Conservation (phyloP, 106 monocot genomes). For the Acorus calamus region DNA sequence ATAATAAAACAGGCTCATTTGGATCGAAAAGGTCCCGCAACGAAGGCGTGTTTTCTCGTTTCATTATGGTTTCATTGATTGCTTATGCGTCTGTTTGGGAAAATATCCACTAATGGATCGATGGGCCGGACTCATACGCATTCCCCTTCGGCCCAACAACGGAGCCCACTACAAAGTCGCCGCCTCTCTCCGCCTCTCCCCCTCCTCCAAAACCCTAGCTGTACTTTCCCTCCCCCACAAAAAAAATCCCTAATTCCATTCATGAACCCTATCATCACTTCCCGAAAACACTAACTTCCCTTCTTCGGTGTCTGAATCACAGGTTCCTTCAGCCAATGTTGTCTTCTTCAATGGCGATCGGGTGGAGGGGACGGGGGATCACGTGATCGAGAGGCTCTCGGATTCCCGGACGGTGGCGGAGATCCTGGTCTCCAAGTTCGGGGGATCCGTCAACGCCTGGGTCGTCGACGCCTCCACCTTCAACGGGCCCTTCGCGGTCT, state of each 20-base stretch:
- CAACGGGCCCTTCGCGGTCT: conserved; percentile 67
- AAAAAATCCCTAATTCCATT: not conserved
- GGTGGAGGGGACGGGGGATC: conserved; percentile 49
- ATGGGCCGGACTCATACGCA: conserved; percentile 52
- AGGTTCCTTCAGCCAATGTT: conserved; percentile 61
- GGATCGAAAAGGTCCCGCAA: conserved; percentile 50
- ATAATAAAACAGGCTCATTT: too few relatives aligned
- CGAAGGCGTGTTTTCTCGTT: conserved; percentile 33
- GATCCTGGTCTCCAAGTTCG: conserved; percentile 56
- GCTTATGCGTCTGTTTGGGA: too few relatives aligned
- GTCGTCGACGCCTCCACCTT: conserved; percentile 68
- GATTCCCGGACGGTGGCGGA: conserved; percentile 39
- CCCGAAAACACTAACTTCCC: not conserved
- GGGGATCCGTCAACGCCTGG: conserved; percentile 45
- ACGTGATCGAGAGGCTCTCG: conserved; percentile 69
- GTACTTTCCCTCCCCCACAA: conserved; percentile 20
- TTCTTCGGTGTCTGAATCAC: conserved; percentile 1
- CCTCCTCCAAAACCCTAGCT: conserved; percentile 47
- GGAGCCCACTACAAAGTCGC: conserved; percentile 31
- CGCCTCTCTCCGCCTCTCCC: conserved; percentile 57
- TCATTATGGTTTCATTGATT: too few relatives aligned
- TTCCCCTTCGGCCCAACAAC: conserved; percentile 12
- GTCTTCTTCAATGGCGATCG: conserved; percentile 88
- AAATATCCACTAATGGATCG: conserved; percentile 34
- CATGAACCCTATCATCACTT: too few relatives aligned